A percentile compares a stretch with the other conserved stretches of the same genome.
Evolutionary conservation across 139 green algal genomes (phyloP).

Genomic region (Diplosphaera chodatii): DNA sequence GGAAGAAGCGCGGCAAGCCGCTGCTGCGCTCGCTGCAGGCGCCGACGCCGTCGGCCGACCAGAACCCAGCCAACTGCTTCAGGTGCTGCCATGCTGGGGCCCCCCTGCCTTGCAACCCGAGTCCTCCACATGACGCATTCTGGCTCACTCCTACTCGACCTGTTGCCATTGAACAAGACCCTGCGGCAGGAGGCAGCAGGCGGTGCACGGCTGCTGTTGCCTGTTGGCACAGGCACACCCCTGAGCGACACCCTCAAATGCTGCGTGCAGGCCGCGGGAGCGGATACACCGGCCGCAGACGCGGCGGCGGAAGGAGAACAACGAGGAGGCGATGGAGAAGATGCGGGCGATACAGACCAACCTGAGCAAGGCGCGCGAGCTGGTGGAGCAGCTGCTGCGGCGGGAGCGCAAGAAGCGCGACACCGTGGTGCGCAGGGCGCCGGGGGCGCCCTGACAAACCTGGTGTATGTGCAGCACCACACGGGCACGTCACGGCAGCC

Average conservation of each 20-base stretch:
- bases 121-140: too few species aligned
- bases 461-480: neutral
- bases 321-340: slow-evolving; percentile 72
- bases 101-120: too few species aligned
- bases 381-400: slow-evolving; percentile 57
- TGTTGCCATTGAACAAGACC: too few species aligned
- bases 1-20: slow-evolving; percentile 64
- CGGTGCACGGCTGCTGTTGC: too few species aligned
- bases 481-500: too few species aligned
- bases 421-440: slow-evolving; percentile 35
- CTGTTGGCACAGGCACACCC: too few species aligned
- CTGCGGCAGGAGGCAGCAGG: too few species aligned
- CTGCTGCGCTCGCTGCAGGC: slow-evolving; percentile 81
- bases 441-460: neutral
- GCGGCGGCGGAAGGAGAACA: slow-evolving; percentile 72
- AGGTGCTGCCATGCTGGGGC: too few species aligned
- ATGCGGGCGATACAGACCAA: slow-evolving; percentile 67
- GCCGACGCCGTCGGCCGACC: slow-evolving; percentile 70
- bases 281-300: slow-evolving; percentile 84
- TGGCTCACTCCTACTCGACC: too few species aligned
- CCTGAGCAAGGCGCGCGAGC: slow-evolving; percentile 41
- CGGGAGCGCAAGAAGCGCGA: slow-evolving; percentile 71
- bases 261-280: slow-evolving; percentile 81
- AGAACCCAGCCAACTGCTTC: slow-evolving; percentile 94
- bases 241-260: too few species aligned